These are phyloP conservation scores for Trifolium dubium DNA, from an alignment of 306 rosid species.

Conservation along the genomic window DNA sequence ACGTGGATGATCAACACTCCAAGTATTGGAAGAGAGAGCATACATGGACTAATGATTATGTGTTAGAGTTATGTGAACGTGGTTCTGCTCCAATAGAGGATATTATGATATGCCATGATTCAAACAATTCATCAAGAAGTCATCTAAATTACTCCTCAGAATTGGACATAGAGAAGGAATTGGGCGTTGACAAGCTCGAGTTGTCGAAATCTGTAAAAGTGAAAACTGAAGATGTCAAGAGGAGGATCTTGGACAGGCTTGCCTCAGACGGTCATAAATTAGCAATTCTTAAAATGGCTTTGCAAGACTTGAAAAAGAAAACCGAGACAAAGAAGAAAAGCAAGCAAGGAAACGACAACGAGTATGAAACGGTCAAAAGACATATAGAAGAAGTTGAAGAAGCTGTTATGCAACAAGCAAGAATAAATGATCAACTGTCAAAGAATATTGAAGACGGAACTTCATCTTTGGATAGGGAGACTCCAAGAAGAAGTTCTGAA, in stretches of 20 bases:
- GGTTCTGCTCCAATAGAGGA: slow-evolving; percentile 50
- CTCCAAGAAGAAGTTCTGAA: slow-evolving; percentile 64
- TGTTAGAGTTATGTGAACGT: slow-evolving; percentile 75
- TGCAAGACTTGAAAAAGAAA: slow-evolving; percentile 74
- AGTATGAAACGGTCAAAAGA: slow-evolving; percentile 70
- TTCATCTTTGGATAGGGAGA: slow-evolving; percentile 47
- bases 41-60: slow-evolving; percentile 58
- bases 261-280: slow-evolving; percentile 76
- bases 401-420: slow-evolving; percentile 62
- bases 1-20: slow-evolving; percentile 50
- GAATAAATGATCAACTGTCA: slow-evolving; percentile 61
- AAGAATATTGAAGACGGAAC: slow-evolving; percentile 59
- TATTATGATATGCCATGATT: slow-evolving; percentile 35
- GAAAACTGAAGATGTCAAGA: slow-evolving; percentile 51
- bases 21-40: slow-evolving; percentile 56
- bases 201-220: slow-evolving; percentile 48
- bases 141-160: slow-evolving; percentile 55
- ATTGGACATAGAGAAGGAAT: slow-evolving; percentile 68
- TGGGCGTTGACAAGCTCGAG: slow-evolving; percentile 76
- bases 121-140: slow-evolving; percentile 40
- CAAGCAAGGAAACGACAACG: slow-evolving; percentile 54
- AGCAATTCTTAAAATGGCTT: slow-evolving; percentile 61
- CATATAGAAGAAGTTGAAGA: slow-evolving; percentile 84
- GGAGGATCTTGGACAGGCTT: slow-evolving; percentile 72
- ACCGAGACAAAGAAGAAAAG: slow-evolving; percentile 59